Percentiles rank a stretch among this genome's conserved stretches.
Evolutionary conservation across 164 flowering plant genomes (phyloP).

Genomic region (Vitis vinifera): DNA sequence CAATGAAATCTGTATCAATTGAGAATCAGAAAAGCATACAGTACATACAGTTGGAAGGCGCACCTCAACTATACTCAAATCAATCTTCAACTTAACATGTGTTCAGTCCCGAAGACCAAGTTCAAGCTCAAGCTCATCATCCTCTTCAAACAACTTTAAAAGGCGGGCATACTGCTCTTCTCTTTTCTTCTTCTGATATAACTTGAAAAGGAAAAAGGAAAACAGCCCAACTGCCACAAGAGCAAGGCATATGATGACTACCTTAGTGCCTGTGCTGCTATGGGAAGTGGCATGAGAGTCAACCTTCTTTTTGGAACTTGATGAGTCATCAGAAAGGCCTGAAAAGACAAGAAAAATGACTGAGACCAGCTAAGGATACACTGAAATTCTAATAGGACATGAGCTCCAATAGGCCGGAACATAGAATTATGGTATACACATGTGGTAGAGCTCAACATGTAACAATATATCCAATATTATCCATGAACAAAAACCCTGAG

Average conservation of each 20-base stretch:
- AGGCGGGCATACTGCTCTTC: slow-evolving; percentile 91
- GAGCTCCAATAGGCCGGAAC: neutral
- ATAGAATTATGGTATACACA: no score
- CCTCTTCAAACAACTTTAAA: slow-evolving; percentile 85
- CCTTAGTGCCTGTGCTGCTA: slow-evolving; percentile 37
- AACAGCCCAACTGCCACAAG: slow-evolving; percentile 40
- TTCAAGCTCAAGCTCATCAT: slow-evolving; percentile 92
- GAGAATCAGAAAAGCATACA: neutral
- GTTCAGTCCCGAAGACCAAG: slow-evolving; percentile 80
- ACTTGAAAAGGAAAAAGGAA: slow-evolving; percentile 59
- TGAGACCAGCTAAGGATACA: neutral
- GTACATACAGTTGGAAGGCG: neutral
- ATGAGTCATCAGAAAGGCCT: slow-evolving; percentile 57
- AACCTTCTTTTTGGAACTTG: slow-evolving; percentile 37
- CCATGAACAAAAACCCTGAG: no score
- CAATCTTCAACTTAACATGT: neutral
- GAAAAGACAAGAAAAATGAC: slow-evolving; percentile 7
- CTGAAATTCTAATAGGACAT: neutral
- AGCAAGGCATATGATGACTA: slow-evolving; percentile 43
- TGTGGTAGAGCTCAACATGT: no score
- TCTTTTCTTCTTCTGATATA: slow-evolving; percentile 84
- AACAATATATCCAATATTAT: no score
- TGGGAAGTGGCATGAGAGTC: slow-evolving; percentile 25
- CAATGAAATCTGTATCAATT: neutral
- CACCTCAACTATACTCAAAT: slow-evolving; percentile 29